Percentiles rank a stretch among this genome's conserved stretches.
Evolutionary conservation across 1,284 basidiomycete species (phyloP).

Genomic region (Neotropicomus parvogracilis): DNA sequence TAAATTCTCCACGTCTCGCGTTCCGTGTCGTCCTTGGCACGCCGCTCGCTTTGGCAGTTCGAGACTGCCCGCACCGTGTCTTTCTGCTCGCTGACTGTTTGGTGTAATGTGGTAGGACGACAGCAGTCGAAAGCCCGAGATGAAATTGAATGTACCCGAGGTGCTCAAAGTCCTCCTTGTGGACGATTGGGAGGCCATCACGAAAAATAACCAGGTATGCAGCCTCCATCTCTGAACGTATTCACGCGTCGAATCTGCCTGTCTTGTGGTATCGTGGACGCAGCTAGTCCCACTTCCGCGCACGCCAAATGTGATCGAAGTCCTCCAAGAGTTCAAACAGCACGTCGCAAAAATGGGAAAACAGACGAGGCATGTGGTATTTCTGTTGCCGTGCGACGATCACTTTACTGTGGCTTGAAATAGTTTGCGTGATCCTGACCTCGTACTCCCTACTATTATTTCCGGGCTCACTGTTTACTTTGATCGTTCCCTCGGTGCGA

Average conservation of each 20-base stretch:
- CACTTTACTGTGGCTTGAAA: not conserved
- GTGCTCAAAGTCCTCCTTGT: slow-evolving; percentile 86
- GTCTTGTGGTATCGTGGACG: no score
- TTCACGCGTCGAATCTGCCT: not conserved
- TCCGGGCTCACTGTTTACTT: slow-evolving; percentile 93
- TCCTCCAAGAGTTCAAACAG: slow-evolving; percentile 77
- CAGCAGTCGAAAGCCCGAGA: slow-evolving; percentile 73
- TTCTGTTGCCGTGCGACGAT: not conserved
- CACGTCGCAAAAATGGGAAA: slow-evolving; percentile 53
- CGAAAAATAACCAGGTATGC: slow-evolving; percentile 87
- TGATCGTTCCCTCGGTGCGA: slow-evolving; percentile 86
- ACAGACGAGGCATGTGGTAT: slow-evolving; percentile 43
- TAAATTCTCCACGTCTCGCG: no score
- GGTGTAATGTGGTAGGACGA: slow-evolving; percentile 47
- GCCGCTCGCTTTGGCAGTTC: not conserved
- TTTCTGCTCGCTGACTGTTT: slow-evolving; percentile 5
- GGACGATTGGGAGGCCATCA: slow-evolving; percentile 97
- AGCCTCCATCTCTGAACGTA: not conserved
- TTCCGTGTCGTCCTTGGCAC: no score
- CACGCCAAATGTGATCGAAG: slow-evolving; percentile 73
- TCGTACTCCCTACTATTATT: slow-evolving; percentile 76
- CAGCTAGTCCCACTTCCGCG: slow-evolving; percentile 87
- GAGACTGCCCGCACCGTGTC: not conserved
- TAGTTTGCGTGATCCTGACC: slow-evolving; percentile 60
- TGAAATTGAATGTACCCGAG: slow-evolving; percentile 90